Percentiles rank a stretch among this genome's conserved stretches.
These are phyloP conservation scores for Eucommia ulmoides DNA, from an alignment of 257 asterid genomes.

Conservation along the genomic window DNA sequence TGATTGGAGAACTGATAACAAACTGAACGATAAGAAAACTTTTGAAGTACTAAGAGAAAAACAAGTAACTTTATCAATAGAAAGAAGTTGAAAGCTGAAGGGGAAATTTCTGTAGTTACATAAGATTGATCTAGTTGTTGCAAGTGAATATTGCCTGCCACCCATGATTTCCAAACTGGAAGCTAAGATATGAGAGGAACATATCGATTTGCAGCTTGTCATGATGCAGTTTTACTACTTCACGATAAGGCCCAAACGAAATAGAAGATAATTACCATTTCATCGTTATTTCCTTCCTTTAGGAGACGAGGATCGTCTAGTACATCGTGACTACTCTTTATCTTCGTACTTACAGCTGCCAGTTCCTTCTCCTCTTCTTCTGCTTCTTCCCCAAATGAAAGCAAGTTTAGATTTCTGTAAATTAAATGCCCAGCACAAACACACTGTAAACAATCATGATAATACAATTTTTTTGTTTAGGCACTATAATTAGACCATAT, in stretches of 20 bases:
- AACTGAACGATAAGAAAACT: too few species aligned
- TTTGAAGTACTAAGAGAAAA: too few species aligned
- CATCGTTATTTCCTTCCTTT: conserved; percentile 44
- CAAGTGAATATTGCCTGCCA: not conserved
- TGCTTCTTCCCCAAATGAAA: not conserved
- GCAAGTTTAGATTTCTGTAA: conserved; percentile 30
- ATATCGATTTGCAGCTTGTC: not conserved
- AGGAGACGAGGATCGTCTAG: conserved; percentile 92
- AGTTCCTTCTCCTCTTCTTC: not conserved
- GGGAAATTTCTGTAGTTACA: too few species aligned
- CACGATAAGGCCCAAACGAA: conserved; percentile 9
- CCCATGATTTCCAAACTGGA: not conserved
- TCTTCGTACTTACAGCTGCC: conserved; percentile 17
- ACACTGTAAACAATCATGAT: conserved; percentile 5
- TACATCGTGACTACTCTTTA: conserved; percentile 92
- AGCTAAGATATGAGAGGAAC: not conserved
- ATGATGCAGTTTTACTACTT: not conserved
- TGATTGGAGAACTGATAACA: too few species aligned
- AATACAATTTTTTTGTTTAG: not conserved
- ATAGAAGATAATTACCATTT: conserved; percentile 27
- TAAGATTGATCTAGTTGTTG: not conserved
- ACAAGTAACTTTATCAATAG: too few species aligned
- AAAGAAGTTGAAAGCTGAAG: too few species aligned
- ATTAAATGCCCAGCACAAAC: conserved; percentile 44
- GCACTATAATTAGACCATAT: not conserved